Conservation (phyloP, 768 basidiomycete species). For the Lactifluus subvellereus region DNA sequence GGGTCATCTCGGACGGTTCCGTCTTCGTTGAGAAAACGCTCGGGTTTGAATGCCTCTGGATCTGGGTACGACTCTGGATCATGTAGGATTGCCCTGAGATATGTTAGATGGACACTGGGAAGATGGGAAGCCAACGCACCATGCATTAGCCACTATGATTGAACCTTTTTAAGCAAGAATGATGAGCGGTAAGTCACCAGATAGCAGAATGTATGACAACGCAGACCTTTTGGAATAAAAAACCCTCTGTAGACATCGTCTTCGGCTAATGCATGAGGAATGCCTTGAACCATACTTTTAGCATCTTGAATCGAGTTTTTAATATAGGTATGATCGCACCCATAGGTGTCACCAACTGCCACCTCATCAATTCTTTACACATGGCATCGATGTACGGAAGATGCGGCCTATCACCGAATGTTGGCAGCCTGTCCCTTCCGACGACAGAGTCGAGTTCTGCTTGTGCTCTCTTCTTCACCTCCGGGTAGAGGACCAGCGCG, state of each 20-base stretch:
- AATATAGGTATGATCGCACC: conserved; percentile 1
- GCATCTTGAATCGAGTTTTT: neutral
- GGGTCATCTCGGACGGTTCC: conserved; percentile 15
- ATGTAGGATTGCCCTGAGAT: conserved; percentile 15
- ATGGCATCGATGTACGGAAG: too few species aligned
- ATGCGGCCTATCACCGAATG: conserved; percentile 7
- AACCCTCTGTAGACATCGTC: conserved; percentile 11
- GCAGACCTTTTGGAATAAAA: conserved; percentile 17
- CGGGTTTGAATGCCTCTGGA: conserved; percentile 20
- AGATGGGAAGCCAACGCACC: neutral
- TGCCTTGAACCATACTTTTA: neutral
- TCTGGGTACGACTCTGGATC: conserved; percentile 16
- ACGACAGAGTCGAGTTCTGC: conserved; percentile 29
- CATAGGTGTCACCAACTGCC: neutral
- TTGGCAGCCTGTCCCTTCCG: conserved; percentile 26
- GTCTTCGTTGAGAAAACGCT: conserved; percentile 21
- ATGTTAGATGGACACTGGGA: neutral
- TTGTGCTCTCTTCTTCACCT: conserved; percentile 27
- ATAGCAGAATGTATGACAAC: too few species aligned
- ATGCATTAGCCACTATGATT: conserved; percentile 7
- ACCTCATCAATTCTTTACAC: too few species aligned
- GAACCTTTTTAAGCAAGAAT: neutral
- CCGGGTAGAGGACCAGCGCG: conserved; percentile 29
- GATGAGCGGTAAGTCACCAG: neutral
- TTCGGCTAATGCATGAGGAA: neutral